phyloP scores from a whole-genome alignment of 1,139 yeast genomes.

The Lodderomyces pseudojiufengensis region DNA sequence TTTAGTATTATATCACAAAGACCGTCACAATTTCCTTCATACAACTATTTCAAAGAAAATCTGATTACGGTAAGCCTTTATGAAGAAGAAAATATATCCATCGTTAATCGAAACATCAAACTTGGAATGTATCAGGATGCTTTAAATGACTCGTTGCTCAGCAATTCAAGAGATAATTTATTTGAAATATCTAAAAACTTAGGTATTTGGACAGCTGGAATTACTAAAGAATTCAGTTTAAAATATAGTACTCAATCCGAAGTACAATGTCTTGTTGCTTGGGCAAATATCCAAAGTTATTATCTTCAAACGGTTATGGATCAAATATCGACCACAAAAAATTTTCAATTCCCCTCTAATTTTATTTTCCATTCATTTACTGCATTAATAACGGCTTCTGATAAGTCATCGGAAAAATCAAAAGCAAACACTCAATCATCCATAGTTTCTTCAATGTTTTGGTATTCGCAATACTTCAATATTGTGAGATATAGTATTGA shows the following conservation, averaged over 20 bases:
- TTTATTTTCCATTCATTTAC: slow-evolving; percentile 41
- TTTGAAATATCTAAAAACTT: slow-evolving; percentile 22
- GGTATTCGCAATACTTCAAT: slow-evolving; percentile 35
- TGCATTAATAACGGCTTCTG: slow-evolving; percentile 18
- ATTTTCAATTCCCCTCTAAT: slow-evolving; percentile 41
- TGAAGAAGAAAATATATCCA: slow-evolving; percentile 19
- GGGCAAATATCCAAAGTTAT: slow-evolving; percentile 36
- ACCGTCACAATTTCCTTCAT: slow-evolving; percentile 35
- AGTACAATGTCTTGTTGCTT: slow-evolving; percentile 31
- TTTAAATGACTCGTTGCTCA: slow-evolving; percentile 17
- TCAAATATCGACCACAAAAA: slow-evolving; percentile 35
- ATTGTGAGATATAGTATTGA: slow-evolving; percentile 30
- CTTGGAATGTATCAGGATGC: slow-evolving; percentile 20
- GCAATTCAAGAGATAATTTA: slow-evolving; percentile 8
- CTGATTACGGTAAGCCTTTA: too few species aligned
- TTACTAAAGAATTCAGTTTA: slow-evolving; percentile 27
- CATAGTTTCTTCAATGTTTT: slow-evolving; percentile 21
- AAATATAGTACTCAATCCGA: slow-evolving; percentile 22
- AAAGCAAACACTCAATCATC: slow-evolving; percentile 10
- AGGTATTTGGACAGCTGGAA: slow-evolving; percentile 36
- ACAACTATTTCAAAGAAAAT: slow-evolving; percentile 17
- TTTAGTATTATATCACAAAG: slow-evolving; percentile 28
- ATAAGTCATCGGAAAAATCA: slow-evolving; percentile 4
- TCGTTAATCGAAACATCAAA: slow-evolving; percentile 21
- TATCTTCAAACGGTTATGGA: slow-evolving; percentile 40